Evolutionary conservation across 352 stramenopile species (phyloP).

Genomic region (Globisporangium nodosum): DNA sequence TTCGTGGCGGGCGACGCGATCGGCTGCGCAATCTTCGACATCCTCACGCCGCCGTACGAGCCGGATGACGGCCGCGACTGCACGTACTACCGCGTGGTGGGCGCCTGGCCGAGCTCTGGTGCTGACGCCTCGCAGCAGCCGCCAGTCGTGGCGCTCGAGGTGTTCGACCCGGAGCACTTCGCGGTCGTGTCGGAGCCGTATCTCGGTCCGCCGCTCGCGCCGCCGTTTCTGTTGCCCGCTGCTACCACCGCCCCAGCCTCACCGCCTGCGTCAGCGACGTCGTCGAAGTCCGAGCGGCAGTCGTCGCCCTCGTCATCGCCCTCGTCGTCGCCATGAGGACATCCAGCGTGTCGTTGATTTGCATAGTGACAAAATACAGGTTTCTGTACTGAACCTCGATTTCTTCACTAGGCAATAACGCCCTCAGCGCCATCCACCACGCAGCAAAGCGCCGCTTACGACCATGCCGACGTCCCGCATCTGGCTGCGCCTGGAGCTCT

Average conservation of each 20-base stretch:
- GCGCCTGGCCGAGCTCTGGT: conserved; percentile 7
- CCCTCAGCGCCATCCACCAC: neutral
- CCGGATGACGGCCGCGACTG: conserved; percentile 56
- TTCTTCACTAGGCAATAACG: neutral
- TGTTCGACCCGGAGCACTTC: conserved; percentile 48
- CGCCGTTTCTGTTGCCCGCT: too few relatives aligned
- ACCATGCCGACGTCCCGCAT: conserved; percentile 43
- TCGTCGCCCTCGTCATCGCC: neutral
- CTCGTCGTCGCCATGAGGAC: conserved; percentile 1
- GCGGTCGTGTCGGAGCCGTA: conserved; percentile 48
- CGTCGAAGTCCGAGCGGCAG: neutral
- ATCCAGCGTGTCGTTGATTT: neutral
- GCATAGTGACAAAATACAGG: neutral
- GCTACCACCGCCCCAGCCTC: neutral
- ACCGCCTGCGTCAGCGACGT: conserved; percentile 8
- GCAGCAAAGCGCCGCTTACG: neutral
- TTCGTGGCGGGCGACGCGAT: conserved; percentile 62
- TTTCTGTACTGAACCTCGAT: neutral
- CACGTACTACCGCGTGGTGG: conserved; percentile 62
- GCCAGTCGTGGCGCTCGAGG: conserved; percentile 30
- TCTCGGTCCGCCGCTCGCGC: conserved; percentile 28
- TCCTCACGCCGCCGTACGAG: conserved; percentile 83
- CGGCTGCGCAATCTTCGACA: conserved; percentile 82
- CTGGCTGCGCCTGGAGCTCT: conserved; percentile 82
- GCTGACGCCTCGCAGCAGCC: neutral